Conservation (phyloP, 176 grass and related monocot species). For the Carex pumila region DNA sequence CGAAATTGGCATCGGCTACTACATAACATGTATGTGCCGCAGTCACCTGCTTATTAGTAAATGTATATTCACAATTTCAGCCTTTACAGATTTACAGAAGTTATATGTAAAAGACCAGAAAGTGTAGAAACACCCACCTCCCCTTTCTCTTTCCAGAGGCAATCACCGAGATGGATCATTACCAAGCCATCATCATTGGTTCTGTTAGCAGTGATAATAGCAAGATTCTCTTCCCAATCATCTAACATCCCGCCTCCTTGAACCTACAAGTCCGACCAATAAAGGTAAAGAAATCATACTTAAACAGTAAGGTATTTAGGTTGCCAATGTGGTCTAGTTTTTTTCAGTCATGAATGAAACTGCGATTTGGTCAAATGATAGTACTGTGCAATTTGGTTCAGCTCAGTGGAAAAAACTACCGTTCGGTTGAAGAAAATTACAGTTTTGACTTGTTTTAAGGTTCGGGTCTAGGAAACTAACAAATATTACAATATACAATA, state of each 20-base stretch:
- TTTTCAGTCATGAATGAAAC: neutral
- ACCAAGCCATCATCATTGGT: constrained; percentile 90
- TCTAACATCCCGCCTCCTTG: constrained; percentile 60
- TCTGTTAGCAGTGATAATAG: constrained; percentile 92
- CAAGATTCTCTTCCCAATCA: constrained; percentile 99
- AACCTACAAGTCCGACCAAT: constrained; percentile 21
- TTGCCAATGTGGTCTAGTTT: neutral
- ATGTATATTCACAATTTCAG: constrained; percentile 19
- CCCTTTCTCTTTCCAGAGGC: constrained; percentile 95
- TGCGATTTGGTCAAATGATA: neutral
- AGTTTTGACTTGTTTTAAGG: neutral
- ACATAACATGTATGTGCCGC: constrained; percentile 96
- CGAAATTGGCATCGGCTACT: constrained; percentile 89
- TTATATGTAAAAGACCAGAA: constrained; percentile 15
- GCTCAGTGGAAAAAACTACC: neutral
- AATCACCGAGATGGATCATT: constrained; percentile 93
- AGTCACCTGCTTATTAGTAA: constrained; percentile 55
- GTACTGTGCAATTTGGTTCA: neutral
- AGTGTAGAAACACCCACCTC: constrained; percentile 53
- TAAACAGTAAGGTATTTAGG: neutral
- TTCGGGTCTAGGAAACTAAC: neutral
- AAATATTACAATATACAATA: neutral
- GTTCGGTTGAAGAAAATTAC: neutral
- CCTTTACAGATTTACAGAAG: neutral
- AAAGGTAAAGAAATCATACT: neutral